These are phyloP conservation scores for Retiboletus flavoniger DNA, from an alignment of 1,284 basidiomycete genomes.

Conservation along the genomic window DNA sequence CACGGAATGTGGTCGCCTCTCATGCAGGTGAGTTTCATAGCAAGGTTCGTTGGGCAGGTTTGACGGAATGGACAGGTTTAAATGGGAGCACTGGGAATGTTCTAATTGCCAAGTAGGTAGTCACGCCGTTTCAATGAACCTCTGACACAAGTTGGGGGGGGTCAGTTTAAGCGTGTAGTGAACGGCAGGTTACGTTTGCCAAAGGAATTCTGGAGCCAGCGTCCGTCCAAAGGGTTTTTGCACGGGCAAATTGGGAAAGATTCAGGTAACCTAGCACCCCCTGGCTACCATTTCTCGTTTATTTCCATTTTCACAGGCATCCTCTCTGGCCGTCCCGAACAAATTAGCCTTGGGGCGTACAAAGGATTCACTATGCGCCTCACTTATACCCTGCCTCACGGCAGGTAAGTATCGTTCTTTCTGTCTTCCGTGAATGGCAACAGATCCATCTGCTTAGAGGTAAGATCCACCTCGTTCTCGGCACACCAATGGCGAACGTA, in stretches of 20 bases:
- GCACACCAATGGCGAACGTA: slow-evolving; percentile 39
- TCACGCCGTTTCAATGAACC: neutral
- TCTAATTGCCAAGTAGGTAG: slow-evolving; percentile 41
- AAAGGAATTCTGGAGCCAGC: slow-evolving; percentile 45
- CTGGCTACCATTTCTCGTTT: neutral
- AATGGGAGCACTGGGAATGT: slow-evolving; percentile 75
- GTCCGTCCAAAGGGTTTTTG: slow-evolving; percentile 25
- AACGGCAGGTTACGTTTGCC: slow-evolving; percentile 28
- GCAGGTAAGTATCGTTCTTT: slow-evolving; percentile 37
- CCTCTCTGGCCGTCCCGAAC: slow-evolving; percentile 19
- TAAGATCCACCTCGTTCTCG: slow-evolving; percentile 58
- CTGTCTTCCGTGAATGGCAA: neutral
- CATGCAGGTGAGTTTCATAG: slow-evolving; percentile 53
- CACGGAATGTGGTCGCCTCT: slow-evolving; percentile 61
- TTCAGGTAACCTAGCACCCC: slow-evolving; percentile 23
- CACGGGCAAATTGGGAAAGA: slow-evolving; percentile 33
- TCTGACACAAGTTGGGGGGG: neutral
- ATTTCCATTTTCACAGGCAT: slow-evolving; percentile 33
- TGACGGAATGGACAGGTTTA: slow-evolving; percentile 44
- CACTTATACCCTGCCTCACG: slow-evolving; percentile 49
- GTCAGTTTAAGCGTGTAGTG: slow-evolving; percentile 18
- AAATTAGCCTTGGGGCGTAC: slow-evolving; percentile 31
- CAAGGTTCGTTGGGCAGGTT: neutral
- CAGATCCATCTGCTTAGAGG: slow-evolving; percentile 45
- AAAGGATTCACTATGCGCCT: slow-evolving; percentile 36